Conservation (phyloP, 1,284 basidiomycete species). For the Sanguinoderma infundibulare region DNA sequence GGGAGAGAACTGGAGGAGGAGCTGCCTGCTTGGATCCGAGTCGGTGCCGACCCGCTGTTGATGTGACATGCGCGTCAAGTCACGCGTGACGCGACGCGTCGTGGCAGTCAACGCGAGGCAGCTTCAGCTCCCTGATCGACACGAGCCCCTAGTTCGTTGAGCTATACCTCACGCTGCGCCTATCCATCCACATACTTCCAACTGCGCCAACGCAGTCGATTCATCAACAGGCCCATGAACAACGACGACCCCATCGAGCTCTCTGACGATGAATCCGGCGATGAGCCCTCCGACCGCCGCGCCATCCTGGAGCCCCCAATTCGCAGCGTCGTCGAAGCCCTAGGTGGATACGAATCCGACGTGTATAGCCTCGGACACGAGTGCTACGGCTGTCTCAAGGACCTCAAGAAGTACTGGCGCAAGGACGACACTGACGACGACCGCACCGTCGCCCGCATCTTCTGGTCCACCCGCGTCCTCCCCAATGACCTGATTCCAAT, state of each 20-base stretch:
- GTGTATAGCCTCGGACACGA: constrained; percentile 86
- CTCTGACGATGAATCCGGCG: constrained; percentile 39
- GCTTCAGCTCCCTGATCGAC: no score
- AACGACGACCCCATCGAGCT: not conserved
- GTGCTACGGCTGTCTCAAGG: constrained; percentile 84
- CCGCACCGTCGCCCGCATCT: constrained; percentile 89
- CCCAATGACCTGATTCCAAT: constrained; percentile 85
- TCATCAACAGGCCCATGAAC: not conserved
- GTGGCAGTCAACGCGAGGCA: no score
- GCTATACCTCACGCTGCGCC: no score
- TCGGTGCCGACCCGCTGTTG: no score
- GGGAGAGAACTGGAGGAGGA: no score
- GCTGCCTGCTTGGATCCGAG: no score
- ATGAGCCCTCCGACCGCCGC: constrained; percentile 44
- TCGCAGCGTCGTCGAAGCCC: constrained; percentile 72
- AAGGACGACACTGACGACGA: constrained; percentile 96
- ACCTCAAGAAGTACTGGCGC: constrained; percentile 93
- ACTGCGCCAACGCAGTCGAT: no score
- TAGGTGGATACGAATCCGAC: constrained; percentile 73
- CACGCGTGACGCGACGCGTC: no score
- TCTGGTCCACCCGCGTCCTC: constrained; percentile 83
- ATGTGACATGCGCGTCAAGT: no score
- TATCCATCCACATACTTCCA: no score
- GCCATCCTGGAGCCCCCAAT: constrained; percentile 68
- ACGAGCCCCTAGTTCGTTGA: no score